phyloP scores from a whole-genome alignment of 78 protist genomes.

The Cavenderia fasciculata region DNA sequence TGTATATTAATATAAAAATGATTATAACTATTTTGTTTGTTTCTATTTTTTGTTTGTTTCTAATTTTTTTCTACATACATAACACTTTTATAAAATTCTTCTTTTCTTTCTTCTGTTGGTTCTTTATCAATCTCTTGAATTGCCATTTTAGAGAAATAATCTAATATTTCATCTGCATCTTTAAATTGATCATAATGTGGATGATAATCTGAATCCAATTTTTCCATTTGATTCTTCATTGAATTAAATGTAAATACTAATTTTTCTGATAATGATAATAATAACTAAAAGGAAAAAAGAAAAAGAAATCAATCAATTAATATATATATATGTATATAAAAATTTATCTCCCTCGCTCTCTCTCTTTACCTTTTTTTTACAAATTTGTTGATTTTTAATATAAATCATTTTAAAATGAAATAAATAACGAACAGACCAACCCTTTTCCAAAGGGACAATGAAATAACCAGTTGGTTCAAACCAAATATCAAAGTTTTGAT shows the following conservation, averaged over 20 bases:
- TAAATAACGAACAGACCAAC: slow-evolving; percentile 7
- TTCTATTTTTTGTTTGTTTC: too few relatives aligned
- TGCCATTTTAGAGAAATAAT: not conserved
- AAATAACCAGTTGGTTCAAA: slow-evolving; percentile 27
- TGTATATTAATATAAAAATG: too few relatives aligned
- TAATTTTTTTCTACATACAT: not conserved
- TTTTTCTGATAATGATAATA: slow-evolving; percentile 13
- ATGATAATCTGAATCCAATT: not conserved
- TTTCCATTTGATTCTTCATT: not conserved
- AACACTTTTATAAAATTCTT: not conserved
- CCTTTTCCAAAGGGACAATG: slow-evolving; percentile 29
- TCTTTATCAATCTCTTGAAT: not conserved
- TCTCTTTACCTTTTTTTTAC: too few relatives aligned
- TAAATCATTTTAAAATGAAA: not conserved
- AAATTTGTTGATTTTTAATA: too few relatives aligned
- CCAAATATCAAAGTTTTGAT: slow-evolving; percentile 1
- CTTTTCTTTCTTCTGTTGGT: not conserved
- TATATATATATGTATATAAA: not conserved
- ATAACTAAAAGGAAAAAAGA: not conserved
- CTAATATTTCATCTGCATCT: not conserved
- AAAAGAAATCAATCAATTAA: not conserved
- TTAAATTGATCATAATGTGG: not conserved
- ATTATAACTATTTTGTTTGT: too few relatives aligned
- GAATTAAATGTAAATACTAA: not conserved
- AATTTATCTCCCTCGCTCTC: too few relatives aligned